Percentiles rank a stretch among this genome's conserved stretches.
These are phyloP conservation scores for Aegilops bicornis DNA, from an alignment of 176 grass and related monocot genomes.

Conservation along the genomic window DNA sequence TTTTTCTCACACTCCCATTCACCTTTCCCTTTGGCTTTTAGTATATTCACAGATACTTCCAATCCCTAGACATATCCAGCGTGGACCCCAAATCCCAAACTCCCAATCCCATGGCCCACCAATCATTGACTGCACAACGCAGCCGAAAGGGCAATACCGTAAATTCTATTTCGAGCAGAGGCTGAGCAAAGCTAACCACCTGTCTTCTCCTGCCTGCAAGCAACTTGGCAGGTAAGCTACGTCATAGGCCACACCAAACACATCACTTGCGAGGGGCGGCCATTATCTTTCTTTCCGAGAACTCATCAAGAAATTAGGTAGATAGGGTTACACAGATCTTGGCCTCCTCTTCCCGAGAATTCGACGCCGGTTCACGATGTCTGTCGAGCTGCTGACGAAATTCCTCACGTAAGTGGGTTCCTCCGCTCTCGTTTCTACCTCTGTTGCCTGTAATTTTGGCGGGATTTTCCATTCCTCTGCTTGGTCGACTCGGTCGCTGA, in stretches of 20 bases:
- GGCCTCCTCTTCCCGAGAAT: not conserved
- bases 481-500: not conserved
- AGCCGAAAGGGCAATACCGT: not conserved
- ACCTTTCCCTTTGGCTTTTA: constrained; percentile 10
- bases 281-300: constrained; percentile 12
- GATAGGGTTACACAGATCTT: not conserved
- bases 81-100: not conserved
- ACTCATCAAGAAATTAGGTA: not conserved
- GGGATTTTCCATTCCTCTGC: not conserved
- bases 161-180: not conserved
- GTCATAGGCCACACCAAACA: constrained; percentile 26
- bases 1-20: not conserved
- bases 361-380: constrained; percentile 34
- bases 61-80: not conserved
- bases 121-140: not conserved
- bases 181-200: constrained; percentile 24
- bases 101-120: not conserved
- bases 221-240: constrained; percentile 36
- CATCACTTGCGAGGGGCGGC: not conserved
- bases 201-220: not conserved
- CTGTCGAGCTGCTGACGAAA: constrained; percentile 65
- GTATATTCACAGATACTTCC: constrained; percentile 27
- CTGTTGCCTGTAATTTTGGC: constrained; percentile 13
- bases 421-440: not conserved
- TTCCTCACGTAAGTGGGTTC: constrained; percentile 62